phyloP scores from a whole-genome alignment of 108 stramenopile genomes.

The Skeletonema costatum region DNA sequence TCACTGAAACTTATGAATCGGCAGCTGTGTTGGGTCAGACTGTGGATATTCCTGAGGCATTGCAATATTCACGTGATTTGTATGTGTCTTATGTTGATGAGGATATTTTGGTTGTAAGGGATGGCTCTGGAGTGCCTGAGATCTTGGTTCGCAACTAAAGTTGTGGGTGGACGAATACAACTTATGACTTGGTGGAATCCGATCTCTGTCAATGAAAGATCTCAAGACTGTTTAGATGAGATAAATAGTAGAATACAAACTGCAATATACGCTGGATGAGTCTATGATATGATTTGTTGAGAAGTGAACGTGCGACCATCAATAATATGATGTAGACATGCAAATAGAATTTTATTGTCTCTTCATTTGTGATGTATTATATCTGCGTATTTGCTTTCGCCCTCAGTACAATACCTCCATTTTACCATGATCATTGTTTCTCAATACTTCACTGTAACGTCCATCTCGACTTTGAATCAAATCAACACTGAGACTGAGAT shows the following conservation, averaged over 20 bases:
- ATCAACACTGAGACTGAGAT: neutral
- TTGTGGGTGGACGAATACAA: neutral
- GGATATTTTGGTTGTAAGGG: conserved; percentile 84
- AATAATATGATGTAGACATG: neutral
- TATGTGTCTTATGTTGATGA: conserved; percentile 92
- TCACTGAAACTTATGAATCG: conserved; percentile 86
- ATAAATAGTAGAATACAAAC: neutral
- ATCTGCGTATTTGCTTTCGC: neutral
- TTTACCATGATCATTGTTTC: neutral
- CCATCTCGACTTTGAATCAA: neutral
- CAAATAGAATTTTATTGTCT: neutral
- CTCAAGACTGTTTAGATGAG: neutral
- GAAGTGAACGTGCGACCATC: neutral
- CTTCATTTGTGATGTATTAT: neutral
- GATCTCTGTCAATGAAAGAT: neutral
- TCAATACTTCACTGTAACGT: neutral
- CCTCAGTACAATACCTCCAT: neutral
- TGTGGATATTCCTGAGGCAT: conserved; percentile 69
- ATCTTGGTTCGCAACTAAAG: conserved; percentile 75
- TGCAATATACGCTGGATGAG: neutral
- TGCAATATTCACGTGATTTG: conserved; percentile 78
- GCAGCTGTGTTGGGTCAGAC: conserved; percentile 63
- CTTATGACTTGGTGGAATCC: neutral
- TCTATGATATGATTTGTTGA: neutral
- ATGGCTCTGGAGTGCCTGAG: conserved; percentile 86